Conservation (phyloP, 2,329 filamentous ascomycete species). For the Colletotrichum cereale region DNA sequence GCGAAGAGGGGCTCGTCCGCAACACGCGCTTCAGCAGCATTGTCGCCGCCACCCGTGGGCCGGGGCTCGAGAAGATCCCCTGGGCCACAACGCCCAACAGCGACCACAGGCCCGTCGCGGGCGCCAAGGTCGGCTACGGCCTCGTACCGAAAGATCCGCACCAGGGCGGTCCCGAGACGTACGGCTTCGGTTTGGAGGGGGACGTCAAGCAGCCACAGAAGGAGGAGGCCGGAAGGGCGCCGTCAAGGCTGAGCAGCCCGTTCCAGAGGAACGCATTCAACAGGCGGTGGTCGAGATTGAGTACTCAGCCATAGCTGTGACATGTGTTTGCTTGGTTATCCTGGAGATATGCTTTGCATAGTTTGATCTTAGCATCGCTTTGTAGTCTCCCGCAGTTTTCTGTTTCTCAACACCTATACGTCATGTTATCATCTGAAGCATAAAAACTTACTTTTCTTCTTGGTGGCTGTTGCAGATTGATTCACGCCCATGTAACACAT, state of each 20-base stretch:
- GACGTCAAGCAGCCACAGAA: slow-evolving; percentile 45
- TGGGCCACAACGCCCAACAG: slow-evolving; percentile 38
- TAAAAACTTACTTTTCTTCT: background rate
- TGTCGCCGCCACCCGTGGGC: slow-evolving; percentile 54
- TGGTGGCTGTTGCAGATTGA: too few species aligned
- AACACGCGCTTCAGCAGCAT: slow-evolving; percentile 55
- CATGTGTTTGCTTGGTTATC: background rate
- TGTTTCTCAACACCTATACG: background rate
- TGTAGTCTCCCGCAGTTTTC: background rate
- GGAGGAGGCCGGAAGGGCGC: slow-evolving; percentile 26
- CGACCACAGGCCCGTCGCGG: slow-evolving; percentile 33
- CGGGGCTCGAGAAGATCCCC: slow-evolving; percentile 50
- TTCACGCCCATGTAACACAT: background rate
- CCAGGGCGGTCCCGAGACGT: slow-evolving; percentile 43
- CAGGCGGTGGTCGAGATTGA: slow-evolving; percentile 34
- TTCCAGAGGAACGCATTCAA: slow-evolving; percentile 17
- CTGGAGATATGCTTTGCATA: background rate
- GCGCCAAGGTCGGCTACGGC: slow-evolving; percentile 40
- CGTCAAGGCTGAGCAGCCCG: slow-evolving; percentile 27
- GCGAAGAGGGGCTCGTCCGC: slow-evolving; percentile 50
- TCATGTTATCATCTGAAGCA: background rate
- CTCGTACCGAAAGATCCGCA: slow-evolving; percentile 40
- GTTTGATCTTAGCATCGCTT: background rate
- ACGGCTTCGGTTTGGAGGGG: slow-evolving; percentile 49
- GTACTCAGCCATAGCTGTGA: background rate